Base-by-base conservation (phyloP, 2,329 filamentous ascomycete genomes). In the Phialophora macrospora region DNA sequence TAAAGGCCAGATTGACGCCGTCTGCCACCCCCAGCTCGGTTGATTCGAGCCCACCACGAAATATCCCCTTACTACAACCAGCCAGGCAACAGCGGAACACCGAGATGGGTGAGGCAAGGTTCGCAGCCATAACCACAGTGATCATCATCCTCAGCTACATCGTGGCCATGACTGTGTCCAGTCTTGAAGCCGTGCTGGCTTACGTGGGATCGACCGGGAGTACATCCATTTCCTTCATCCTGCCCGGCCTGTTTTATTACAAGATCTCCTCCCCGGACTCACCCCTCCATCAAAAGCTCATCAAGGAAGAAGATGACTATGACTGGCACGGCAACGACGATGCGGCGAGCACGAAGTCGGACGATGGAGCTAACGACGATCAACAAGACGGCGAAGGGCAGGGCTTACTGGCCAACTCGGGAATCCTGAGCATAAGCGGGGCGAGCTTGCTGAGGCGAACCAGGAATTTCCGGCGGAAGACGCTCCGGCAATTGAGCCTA, bases 201-300 rank as follows among this genome's bases (percentile, higher is more conserved):
- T 99, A 97, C 72, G 95, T 99, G 11, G 95, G 95, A 44, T 93
- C 90, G 72, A 99, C 95, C 0, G 95, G 95, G 60, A 94, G 90
- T 59, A 99, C 95, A 0, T 92, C 92, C 67, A 99, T 99, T 73
- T 96, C 92, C 68, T 99, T 99, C 76, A 98, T 99, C 70, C 84
- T 99, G 0, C 95, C 95, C 0, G 95, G 95, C 0, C 80, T 99
- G 3, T 99, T 99, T 78, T 99, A 98, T 79, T 99, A 98, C 81
- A 98, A 98, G 79, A 98, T 99, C 66, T 96, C 92, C 12, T 88
- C 92, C 26, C 95, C 95, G 0, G 90, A 97, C 62, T 94, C 91
- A 52, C 85, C 89, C 30, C 88, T 94, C 68, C 93, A 97, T 73
- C 94, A 97, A 76, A 87, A 90, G 14, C 82, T 98, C 9, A 82